A percentile compares a stretch with the other conserved stretches of the same genome.
phyloP scores from a whole-genome alignment of 257 asterid species.

The Agastache rugosa region DNA sequence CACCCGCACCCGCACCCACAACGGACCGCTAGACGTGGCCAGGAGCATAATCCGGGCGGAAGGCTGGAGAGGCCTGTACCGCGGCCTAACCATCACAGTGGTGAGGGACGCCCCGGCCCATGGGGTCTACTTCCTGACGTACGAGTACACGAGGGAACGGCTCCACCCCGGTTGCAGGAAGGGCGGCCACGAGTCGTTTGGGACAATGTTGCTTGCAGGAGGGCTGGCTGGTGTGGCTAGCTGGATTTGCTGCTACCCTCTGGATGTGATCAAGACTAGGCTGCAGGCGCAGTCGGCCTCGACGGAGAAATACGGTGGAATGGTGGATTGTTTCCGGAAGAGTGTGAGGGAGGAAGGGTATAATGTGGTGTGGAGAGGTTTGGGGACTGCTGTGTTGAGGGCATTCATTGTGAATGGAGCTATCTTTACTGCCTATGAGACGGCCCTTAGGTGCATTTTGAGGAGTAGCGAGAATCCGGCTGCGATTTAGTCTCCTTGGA shows the following conservation, averaged over 20 bases:
- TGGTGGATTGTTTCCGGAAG: conserved; percentile 65
- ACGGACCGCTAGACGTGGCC: conserved; percentile 62
- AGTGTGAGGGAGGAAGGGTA: conserved; percentile 75
- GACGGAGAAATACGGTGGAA: conserved; percentile 53
- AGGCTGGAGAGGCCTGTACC: conserved; percentile 59
- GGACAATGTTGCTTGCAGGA: conserved; percentile 81
- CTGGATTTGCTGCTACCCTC: conserved; percentile 78
- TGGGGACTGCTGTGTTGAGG: conserved; percentile 82
- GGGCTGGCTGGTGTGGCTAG: conserved; percentile 83
- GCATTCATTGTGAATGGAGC: conserved; percentile 86
- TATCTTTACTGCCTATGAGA: conserved; percentile 75
- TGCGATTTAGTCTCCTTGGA: conserved; percentile 13
- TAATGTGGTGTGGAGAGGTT: conserved; percentile 75
- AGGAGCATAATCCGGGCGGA: conserved; percentile 47
- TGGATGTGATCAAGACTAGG: conserved; percentile 80
- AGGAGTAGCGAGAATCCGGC: conserved; percentile 33
- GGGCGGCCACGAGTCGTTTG: conserved; percentile 60
- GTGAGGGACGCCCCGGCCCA: conserved; percentile 81
- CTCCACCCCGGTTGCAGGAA: conserved; percentile 87
- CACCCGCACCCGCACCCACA: conserved; percentile 36
- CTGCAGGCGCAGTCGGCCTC: conserved; percentile 62
- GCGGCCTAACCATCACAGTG: conserved; percentile 70
- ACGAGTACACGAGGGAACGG: conserved; percentile 64
- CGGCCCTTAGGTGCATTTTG: conserved; percentile 60
- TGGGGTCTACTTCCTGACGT: conserved; percentile 70